Percentiles rank a stretch among this genome's conserved stretches.
These are phyloP conservation scores for Kluyveromyces aestuarii DNA, from an alignment of 805 yeast genomes.

Conservation along the genomic window DNA sequence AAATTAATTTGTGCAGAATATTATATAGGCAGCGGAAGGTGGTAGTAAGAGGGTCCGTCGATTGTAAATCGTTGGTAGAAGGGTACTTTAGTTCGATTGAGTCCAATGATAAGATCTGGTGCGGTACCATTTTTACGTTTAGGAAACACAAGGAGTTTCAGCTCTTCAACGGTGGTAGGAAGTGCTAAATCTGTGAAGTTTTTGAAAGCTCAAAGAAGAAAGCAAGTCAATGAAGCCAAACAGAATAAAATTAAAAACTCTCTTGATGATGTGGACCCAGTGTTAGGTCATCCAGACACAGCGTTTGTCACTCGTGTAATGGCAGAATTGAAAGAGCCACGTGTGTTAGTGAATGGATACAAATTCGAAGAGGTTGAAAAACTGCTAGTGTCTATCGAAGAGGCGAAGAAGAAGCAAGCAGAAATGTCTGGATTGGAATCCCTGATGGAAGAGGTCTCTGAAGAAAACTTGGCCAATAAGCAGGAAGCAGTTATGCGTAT, in stretches of 20 bases:
- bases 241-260: slow-evolving; percentile 21
- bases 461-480: slow-evolving; percentile 44
- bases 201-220: slow-evolving; percentile 26
- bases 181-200: slow-evolving; percentile 25
- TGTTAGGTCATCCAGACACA: slow-evolving; percentile 59
- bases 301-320: slow-evolving; percentile 61
- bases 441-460: slow-evolving; percentile 7
- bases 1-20: no score
- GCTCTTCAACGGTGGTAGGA: slow-evolving; percentile 3
- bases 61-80: no score
- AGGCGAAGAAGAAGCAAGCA: slow-evolving; percentile 21
- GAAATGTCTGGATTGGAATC: slow-evolving; percentile 20
- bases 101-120: background rate
- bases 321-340: slow-evolving; percentile 58
- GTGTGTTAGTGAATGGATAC: slow-evolving; percentile 52
- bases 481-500: slow-evolving; percentile 65
- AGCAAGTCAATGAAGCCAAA: slow-evolving; percentile 28
- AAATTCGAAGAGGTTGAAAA: slow-evolving; percentile 61
- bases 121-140: background rate
- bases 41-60: background rate
- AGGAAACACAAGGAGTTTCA: slow-evolving; percentile 6
- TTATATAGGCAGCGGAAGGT: no score
- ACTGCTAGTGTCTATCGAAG: slow-evolving; percentile 49
- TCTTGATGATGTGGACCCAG: slow-evolving; percentile 62
- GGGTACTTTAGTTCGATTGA: background rate